phyloP scores from a whole-genome alignment of 176 grass and related monocot species.

The Aegilops umbellulata region DNA sequence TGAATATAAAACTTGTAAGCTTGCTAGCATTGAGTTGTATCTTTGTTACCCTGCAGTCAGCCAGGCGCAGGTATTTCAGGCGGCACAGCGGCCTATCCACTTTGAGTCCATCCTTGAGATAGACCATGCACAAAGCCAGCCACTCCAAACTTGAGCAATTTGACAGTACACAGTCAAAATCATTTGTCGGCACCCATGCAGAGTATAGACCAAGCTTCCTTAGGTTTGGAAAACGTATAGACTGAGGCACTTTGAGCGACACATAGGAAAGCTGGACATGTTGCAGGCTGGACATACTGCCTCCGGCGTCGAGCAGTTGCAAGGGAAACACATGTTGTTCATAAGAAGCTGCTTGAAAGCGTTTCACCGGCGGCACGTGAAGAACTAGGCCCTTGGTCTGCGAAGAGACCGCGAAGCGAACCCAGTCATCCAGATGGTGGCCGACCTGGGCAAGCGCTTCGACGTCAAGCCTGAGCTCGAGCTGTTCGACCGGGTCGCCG shows the following conservation, averaged over 20 bases:
- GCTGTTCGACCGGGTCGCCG: background rate
- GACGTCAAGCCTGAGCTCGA: background rate
- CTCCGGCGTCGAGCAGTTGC: background rate
- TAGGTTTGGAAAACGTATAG: conserved; percentile 9
- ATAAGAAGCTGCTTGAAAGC: too few relatives aligned
- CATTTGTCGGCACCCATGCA: background rate
- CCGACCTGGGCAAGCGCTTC: background rate
- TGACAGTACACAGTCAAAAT: background rate
- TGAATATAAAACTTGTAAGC: background rate
- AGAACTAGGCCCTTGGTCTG: background rate
- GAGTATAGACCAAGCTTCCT: background rate
- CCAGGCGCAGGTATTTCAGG: background rate
- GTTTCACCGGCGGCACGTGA: background rate
- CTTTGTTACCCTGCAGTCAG: background rate
- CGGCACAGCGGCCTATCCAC: background rate
- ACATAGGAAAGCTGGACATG: conserved; percentile 20
- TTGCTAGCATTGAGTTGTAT: background rate
- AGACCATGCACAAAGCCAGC: background rate
- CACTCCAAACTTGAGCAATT: conserved; percentile 10
- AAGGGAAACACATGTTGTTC: background rate
- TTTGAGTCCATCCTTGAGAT: background rate
- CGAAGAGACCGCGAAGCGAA: background rate
- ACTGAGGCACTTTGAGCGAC: background rate
- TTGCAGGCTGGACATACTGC: background rate
- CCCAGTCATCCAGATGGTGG: background rate